Conservation (phyloP, 495 filamentous ascomycete genomes). For the Lasiosphaeris hirsuta region DNA sequence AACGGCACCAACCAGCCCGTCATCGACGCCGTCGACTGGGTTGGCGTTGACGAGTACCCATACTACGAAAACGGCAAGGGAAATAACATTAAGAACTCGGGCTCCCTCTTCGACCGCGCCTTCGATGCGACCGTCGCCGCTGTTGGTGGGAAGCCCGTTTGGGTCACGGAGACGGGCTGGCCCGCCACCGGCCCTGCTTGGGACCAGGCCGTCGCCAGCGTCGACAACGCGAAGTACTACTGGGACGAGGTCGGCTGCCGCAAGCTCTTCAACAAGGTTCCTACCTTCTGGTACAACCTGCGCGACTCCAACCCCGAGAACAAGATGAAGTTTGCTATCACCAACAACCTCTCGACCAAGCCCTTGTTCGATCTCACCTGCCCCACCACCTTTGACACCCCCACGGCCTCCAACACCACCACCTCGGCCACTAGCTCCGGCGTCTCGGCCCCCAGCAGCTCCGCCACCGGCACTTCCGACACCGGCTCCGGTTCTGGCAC, state of each 20-base stretch:
- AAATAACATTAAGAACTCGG: constrained; percentile 42
- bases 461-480: constrained; percentile 15
- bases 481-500: constrained; percentile 20
- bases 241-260: constrained; percentile 70
- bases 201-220: constrained; percentile 56
- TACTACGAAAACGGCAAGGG: constrained; percentile 48
- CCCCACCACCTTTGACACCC: constrained; percentile 39
- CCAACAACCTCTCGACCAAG: constrained; percentile 49
- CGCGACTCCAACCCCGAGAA: constrained; percentile 46
- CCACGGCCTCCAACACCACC: constrained; percentile 14
- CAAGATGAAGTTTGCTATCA: constrained; percentile 43
- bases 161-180: constrained; percentile 54
- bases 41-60: constrained; percentile 51
- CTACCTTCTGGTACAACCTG: constrained; percentile 62
- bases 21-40: constrained; percentile 46
- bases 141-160: constrained; percentile 43
- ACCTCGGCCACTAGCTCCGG: constrained; percentile 18
- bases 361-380: constrained; percentile 61
- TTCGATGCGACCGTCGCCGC: constrained; percentile 30
- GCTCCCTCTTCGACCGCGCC: constrained; percentile 40
- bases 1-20: constrained; percentile 47
- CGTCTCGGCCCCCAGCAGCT: constrained; percentile 14
- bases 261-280: constrained; percentile 58
- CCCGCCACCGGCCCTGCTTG: constrained; percentile 40
- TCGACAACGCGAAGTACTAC: constrained; percentile 64